Base-by-base conservation (phyloP, 768 basidiomycete species). In the Suillus decipiens region DNA sequence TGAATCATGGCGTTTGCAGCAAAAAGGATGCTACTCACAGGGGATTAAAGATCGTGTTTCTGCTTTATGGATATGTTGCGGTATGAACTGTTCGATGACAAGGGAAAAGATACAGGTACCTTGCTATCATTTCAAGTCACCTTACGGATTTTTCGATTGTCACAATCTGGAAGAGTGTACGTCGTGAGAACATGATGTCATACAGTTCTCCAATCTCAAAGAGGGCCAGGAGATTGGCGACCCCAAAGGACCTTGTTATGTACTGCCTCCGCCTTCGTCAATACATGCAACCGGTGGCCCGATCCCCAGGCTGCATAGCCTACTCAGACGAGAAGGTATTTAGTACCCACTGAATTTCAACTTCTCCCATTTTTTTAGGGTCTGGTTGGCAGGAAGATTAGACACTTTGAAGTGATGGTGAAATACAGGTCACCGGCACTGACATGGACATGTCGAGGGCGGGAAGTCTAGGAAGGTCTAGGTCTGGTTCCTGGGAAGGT, bases 101-200 rank as follows among this genome's bases (percentile, higher is more conserved):
- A 22, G 9, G 54, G 54, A 11, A 39, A 19, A 19, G 55, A 28
- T 41, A 17, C 14, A 39, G 15, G 15, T 4, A 17, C 36, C 36
- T 37, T 17, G 33, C 19, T 34, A n/a, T n/a, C 11, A 19, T 11
- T 33, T 11, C 11, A 14, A 36, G 4, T 22, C 36, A 5, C 24
- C 10, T 57, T 57, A 31, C 17, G 37, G 5, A 39, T 24, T 41
- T 57, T 37, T 11, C n/a, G n/a, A n/a, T n/a, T n/a, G n/a, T n/a
- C n/a, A 28, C 22, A 10, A 14, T 34, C n/a, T 15, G 54, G 22
- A 24, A 2, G 22, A 57, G 24, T 8, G 15, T 17, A 57, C 15
- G 28, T 17, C 56, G 56, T 57, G 56, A 57, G 56, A 57, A 28
- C 24, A 57, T 57, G 56, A 57, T 57, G 56, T 57, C 56, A 57